phyloP scores from a whole-genome alignment of 495 filamentous ascomycete species.

The Cairneyella variabilis region DNA sequence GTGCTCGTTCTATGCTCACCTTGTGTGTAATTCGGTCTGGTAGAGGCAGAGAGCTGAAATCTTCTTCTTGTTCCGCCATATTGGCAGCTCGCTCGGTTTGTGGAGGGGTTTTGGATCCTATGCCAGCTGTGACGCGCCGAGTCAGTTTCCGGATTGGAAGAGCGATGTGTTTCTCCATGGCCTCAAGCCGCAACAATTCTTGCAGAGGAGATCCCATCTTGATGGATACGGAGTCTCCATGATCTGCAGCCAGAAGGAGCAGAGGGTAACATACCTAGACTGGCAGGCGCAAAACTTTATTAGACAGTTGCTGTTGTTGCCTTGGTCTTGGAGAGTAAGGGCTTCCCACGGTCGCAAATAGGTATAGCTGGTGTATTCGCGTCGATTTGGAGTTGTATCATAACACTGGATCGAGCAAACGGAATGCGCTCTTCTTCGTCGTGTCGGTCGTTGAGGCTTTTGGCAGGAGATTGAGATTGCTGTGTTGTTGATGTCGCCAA shows the following conservation, averaged over 20 bases:
- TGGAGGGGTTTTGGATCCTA: neutral
- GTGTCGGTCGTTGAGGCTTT: neutral
- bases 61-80: conserved; percentile 74
- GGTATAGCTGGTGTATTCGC: neutral
- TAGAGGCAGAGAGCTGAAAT: conserved; percentile 77
- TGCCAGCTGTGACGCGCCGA: conserved; percentile 15
- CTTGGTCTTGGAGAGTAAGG: neutral
- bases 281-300: conserved; percentile 13
- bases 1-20: conserved; percentile 41
- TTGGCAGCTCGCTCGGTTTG: conserved; percentile 15
- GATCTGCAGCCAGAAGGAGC: neutral
- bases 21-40: conserved; percentile 86
- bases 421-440: neutral
- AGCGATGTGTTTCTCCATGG: conserved; percentile 11
- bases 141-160: conserved; percentile 18
- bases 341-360: neutral
- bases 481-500: conserved; percentile 25
- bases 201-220: neutral
- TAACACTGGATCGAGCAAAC: neutral
- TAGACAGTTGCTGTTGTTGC: neutral
- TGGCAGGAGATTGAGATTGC: neutral
- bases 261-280: conserved; percentile 12
- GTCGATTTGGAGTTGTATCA: conserved; percentile 6
- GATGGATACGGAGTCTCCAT: neutral
- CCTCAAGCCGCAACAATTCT: neutral